Evolutionary conservation across 306 rosid genomes (phyloP), one percentile per base, ranked within the genome.

Genomic region (Notholithocarpus densiflorus): DNA sequence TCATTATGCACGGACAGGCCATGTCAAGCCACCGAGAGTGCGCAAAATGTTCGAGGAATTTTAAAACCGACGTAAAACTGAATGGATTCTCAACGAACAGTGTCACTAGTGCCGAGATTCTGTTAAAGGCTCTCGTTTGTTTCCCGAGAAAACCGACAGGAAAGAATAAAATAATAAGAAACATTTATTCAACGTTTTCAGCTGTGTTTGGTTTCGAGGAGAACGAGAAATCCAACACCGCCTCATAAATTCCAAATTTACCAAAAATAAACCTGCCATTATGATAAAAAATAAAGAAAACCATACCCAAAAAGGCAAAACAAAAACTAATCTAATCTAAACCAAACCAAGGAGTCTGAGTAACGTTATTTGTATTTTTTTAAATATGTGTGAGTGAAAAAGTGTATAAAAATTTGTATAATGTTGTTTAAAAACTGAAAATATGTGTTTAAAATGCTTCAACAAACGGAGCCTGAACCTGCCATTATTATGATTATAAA

Each of bases 101-200:
- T 1, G 15, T 0, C 8, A 40, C 56, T 23, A 13, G 19, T 10
- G 45, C 53, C 13, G 7, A 8, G n/a, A 23, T 32, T 23, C 77
- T 68, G 82, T 79, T 29, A 55, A 53, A 20, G 18, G 2, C 1
- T 66, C 56, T 29, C 81, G 85, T 85, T 84, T 88, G 83, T 62
- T 84, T 88, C 75, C 66, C 73, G 57, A 77, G 85, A 81, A 86
- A 82, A 73, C 26, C 21, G 72, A 56, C 29, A 12, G 64, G 21
- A 45, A 12, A 2, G 29, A 61, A 62, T 32, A 75, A 77, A 65
- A 48, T 8, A 5, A 4, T 37, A 29, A 56, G 2, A 54, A 13
- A 27, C 13, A 37, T 56, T 2, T 56, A 31, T 32, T 53, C 48
- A 79, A 54, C 76, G 57, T 55, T 34, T 77, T 15, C 6, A 2